Base-by-base conservation (phyloP, 2,329 filamentous ascomycete genomes). In the Stagonosporopsis tanaceti region DNA sequence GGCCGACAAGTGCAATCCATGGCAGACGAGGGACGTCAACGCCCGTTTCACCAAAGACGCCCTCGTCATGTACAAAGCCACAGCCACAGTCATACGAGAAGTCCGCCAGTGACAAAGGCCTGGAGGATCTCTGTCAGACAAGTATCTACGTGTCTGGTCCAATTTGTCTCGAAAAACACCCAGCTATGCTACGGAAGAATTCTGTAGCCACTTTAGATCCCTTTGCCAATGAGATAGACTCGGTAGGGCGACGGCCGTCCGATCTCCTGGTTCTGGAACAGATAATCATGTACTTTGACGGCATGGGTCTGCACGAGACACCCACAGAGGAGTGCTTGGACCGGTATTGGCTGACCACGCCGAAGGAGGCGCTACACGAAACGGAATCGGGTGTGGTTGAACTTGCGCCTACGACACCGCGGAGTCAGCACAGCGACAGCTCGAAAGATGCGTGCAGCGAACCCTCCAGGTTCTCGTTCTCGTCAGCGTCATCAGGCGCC, bases 211-310 rank as follows among this genome's bases (percentile, higher is more conserved):
- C 69, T 17, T 59, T 78, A 48, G 76, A 79, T 25, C 68, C 73
- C 1, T 79, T 79, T 35, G 60, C 63, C 27, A 47, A 55, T 37
- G 62, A 60, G n/a, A 47, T 56, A 38, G 61, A 64, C 17, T 48
- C 61, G 24, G 48, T 57, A 42, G 57, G 52, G 25, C 64, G 58
- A 57, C 64, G 64, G 24, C 59, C 60, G 38, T 71, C 70, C 12
- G 70, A 75, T 47, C 35, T 65, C 39, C 48, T 64, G 24, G 64
- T 60, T 6, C 60, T 76, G 17, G 78, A 81, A 22, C 72, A 76
- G 27, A 70, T 80, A n/a, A 76, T 77, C 45, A 71, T 72, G 39
- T 81, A 75, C 65, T 79, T 81, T 47, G 71, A 77, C 22, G 70
- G 69, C 3, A 75, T 80, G 44, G 74, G 73, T 14, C 68, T 79